Conservation (phyloP, 2,329 filamentous ascomycete species). For the Penicillium freii region DNA sequence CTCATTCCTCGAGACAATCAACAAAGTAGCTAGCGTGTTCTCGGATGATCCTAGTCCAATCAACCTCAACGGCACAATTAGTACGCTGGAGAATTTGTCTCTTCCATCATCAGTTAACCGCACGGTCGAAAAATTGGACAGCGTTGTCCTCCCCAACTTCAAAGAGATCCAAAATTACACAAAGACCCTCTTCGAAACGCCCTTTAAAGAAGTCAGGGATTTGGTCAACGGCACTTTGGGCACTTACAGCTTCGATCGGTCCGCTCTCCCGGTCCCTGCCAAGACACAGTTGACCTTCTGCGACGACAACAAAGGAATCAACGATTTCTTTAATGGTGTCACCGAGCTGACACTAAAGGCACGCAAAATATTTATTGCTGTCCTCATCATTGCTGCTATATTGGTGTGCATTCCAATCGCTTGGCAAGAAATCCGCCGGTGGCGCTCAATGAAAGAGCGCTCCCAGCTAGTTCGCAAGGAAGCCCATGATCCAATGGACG, state of each 20-base stretch:
- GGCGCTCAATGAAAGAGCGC: constrained; percentile 68
- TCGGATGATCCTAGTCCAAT: constrained; percentile 54
- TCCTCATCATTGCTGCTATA: constrained; percentile 69
- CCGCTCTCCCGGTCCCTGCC: constrained; percentile 75
- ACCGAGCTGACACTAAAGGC: constrained; percentile 65
- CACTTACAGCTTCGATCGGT: constrained; percentile 73
- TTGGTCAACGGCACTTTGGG: constrained; percentile 70
- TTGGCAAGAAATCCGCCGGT: constrained; percentile 75
- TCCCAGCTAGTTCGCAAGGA: constrained; percentile 64
- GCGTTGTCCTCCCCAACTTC: constrained; percentile 73
- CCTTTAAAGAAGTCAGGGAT: constrained; percentile 76
- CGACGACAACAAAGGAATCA: constrained; percentile 76
- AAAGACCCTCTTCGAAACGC: constrained; percentile 67
- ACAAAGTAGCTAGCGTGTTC: constrained; percentile 54
- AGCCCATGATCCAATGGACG: constrained; percentile 77
- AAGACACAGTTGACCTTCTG: constrained; percentile 86
- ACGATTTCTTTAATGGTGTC: constrained; percentile 76
- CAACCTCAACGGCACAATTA: constrained; percentile 64
- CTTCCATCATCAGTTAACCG: constrained; percentile 67
- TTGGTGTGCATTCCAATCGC: constrained; percentile 75
- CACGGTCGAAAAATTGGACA: constrained; percentile 70
- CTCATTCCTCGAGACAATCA: constrained; percentile 54
- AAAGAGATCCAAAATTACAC: constrained; percentile 80
- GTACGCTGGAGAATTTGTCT: constrained; percentile 66
- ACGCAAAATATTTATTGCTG: constrained; percentile 71